phyloP scores from a whole-genome alignment of 176 grass and related monocot species.

The Pontederia crassipes region DNA sequence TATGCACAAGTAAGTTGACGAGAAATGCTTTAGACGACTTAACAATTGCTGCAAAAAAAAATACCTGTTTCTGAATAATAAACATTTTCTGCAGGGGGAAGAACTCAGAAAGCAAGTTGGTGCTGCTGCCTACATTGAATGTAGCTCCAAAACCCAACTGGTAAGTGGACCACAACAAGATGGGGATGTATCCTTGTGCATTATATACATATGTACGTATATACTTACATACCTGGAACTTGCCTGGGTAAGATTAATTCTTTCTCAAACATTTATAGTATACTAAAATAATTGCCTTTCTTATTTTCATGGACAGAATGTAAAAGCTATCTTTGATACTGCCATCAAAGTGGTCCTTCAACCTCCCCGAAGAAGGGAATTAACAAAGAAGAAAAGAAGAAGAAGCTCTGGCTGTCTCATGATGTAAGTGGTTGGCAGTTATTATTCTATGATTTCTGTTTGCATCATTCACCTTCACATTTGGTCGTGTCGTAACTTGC shows the following conservation, averaged over 20 bases:
- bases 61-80: not conserved
- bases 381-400: constrained; percentile 51
- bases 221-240: too few relatives aligned
- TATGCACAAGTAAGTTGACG: constrained; percentile 33
- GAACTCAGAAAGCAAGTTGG: constrained; percentile 87
- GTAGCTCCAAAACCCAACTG: constrained; percentile 90
- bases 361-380: constrained; percentile 63
- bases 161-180: constrained; percentile 11
- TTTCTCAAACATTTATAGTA: not conserved
- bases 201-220: too few relatives aligned
- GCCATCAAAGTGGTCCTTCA: constrained; percentile 98
- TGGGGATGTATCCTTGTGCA: not conserved
- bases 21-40: too few relatives aligned
- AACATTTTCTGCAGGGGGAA: constrained; percentile 38
- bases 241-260: not conserved
- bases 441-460: too few relatives aligned
- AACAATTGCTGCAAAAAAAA: too few relatives aligned
- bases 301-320: constrained; percentile 35
- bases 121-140: constrained; percentile 69
- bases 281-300: too few relatives aligned
- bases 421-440: constrained; percentile 34
- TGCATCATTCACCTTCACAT: too few relatives aligned
- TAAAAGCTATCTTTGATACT: constrained; percentile 82
- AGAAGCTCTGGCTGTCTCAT: constrained; percentile 58
- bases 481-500: too few relatives aligned